Base-by-base conservation (phyloP, 1,284 basidiomycete genomes). In the Malassezia vespertilionis region DNA sequence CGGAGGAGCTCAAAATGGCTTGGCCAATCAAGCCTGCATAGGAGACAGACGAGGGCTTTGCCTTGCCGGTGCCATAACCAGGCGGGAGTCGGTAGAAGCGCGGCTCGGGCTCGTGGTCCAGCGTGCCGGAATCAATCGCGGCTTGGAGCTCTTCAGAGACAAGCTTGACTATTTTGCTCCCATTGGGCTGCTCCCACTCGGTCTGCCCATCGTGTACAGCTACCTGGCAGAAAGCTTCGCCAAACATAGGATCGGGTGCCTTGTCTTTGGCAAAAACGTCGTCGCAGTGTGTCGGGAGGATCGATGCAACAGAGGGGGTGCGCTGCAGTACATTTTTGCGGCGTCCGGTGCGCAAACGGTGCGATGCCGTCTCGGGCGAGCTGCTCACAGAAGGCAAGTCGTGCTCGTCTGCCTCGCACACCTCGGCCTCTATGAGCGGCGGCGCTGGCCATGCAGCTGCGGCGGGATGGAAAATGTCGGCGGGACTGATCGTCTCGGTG, bases 1-100 rank as follows among this genome's bases (percentile, higher is more conserved):
- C 79, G 0, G 80, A 78, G 1, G 86, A 87, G 11, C 85, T 83
- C 46, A 90, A 76, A 53, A 96, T 82, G 6, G 91, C 91, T 61
- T 90, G 88, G 4, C 91, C 91, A 54, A 97, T 89, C 42, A 96
- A 79, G 5, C 88, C 90, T 2, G 91, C 90, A 64, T 96, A 96
- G 2, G 88, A 89, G 23, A 63, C 65, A 2, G 57, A 53, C 33
- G 51, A 46, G 4, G 67, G 67, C 54, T 67, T 66, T 20, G 52
- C 40, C 34, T 61, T 63, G 18, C 54, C 57, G 31, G 53, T 44
- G 9, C 65, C 65, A 31, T 54, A 60, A 11, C 59, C 60, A 14
- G 62, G 58, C 15, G 65, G 67, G 6, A 70, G 55, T 34, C 57
- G 49, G 52, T 62, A 66, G 52, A 59, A 70, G 15, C 67, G 58